phyloP scores from a whole-genome alignment of 2,329 filamentous ascomycete species.

The Monilinia vaccinii-corymbosi region DNA sequence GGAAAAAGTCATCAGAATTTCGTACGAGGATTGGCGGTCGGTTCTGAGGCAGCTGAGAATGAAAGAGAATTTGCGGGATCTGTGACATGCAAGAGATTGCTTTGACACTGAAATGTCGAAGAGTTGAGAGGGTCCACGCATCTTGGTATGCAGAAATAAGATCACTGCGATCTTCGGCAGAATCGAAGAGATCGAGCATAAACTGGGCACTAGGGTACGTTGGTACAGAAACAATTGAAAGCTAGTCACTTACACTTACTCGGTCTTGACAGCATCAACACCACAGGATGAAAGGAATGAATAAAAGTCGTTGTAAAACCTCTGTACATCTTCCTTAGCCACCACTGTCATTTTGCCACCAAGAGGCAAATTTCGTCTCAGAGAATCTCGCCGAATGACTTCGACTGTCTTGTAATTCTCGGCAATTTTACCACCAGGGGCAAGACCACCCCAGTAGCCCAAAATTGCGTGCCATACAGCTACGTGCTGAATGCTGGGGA shows the following conservation, averaged over 20 bases:
- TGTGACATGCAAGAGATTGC: constrained; percentile 95
- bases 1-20: constrained; percentile 91
- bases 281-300: constrained; percentile 64
- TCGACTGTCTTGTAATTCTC: constrained; percentile 67
- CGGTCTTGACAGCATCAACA: constrained; percentile 83
- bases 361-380: constrained; percentile 39
- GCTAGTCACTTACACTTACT: constrained; percentile 34
- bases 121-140: constrained; percentile 70
- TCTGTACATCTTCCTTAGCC: constrained; percentile 60
- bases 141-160: constrained; percentile 73
- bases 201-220: constrained; percentile 54
- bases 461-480: constrained; percentile 90
- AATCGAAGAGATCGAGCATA: constrained; percentile 67
- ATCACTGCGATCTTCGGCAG: constrained; percentile 58
- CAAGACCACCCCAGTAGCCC: constrained; percentile 86
- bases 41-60: constrained; percentile 70
- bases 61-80: constrained; percentile 76
- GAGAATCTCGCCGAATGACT: constrained; percentile 41
- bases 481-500: constrained; percentile 70
- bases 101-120: constrained; percentile 68
- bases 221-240: neutral
- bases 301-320: constrained; percentile 90
- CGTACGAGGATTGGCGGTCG: constrained; percentile 66
- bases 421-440: constrained; percentile 64
- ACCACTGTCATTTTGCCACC: constrained; percentile 65